Conservation (phyloP, 2,329 filamentous ascomycete genomes). For the Colletotrichum sp. region DNA sequence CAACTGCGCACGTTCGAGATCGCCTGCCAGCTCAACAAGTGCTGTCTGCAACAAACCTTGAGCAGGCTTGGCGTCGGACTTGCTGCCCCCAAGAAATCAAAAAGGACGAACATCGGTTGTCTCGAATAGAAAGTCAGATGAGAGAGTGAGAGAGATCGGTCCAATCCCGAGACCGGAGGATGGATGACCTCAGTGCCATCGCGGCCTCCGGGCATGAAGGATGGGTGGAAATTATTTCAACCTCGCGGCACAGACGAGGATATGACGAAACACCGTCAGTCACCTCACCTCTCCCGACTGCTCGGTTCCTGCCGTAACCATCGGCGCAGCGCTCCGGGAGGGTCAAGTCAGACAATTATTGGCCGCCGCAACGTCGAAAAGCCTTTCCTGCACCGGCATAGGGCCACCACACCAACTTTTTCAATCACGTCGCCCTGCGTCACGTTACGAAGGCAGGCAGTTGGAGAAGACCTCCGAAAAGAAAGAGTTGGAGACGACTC, state of each 20-base stretch:
- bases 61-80: neutral
- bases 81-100: neutral
- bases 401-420: neutral
- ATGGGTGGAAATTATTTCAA: conserved; percentile 9
- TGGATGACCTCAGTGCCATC: conserved; percentile 3
- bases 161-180: neutral
- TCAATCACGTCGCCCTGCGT: neutral
- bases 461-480: neutral
- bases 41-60: neutral
- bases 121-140: neutral
- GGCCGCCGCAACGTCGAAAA: neutral
- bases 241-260: neutral
- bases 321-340: neutral
- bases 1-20: neutral
- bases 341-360: neutral
- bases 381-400: conserved; percentile 3
- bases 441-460: neutral
- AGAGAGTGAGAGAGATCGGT: neutral
- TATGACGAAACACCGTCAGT: conserved; percentile 16
- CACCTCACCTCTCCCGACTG: conserved; percentile 2
- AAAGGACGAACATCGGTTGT: conserved; percentile 6
- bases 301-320: conserved; percentile 16
- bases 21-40: conserved; percentile 13
- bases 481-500: neutral
- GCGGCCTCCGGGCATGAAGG: conserved; percentile 3